These are phyloP conservation scores for Trichoderma endophyticum DNA, from an alignment of 2,329 filamentous ascomycete genomes.

Conservation along the genomic window DNA sequence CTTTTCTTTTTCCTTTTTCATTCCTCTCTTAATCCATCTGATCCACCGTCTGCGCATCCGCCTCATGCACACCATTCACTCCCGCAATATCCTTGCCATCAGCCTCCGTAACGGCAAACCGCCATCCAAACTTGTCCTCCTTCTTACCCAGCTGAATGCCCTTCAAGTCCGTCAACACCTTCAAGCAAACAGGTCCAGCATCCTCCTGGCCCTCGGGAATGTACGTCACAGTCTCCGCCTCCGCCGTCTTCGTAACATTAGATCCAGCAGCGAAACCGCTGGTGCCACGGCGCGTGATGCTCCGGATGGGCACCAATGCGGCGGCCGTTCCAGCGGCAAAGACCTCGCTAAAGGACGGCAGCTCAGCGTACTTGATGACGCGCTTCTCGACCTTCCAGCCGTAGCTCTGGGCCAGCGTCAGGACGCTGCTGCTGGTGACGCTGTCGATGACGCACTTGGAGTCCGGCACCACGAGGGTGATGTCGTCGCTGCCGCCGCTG, in stretches of 20 bases:
- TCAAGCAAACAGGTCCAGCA: slow-evolving; percentile 68
- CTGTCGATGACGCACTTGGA: slow-evolving; percentile 83
- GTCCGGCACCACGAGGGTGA: slow-evolving; percentile 82
- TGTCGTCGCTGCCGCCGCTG: slow-evolving; percentile 49
- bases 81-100: slow-evolving; percentile 36
- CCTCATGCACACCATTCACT: slow-evolving; percentile 14
- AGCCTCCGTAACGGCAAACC: slow-evolving; percentile 43
- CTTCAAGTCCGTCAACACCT: slow-evolving; percentile 73
- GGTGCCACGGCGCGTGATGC: slow-evolving; percentile 66
- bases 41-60: slow-evolving; percentile 30
- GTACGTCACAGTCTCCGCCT: slow-evolving; percentile 52
- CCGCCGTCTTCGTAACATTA: slow-evolving; percentile 34
- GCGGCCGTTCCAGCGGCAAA: slow-evolving; percentile 91
- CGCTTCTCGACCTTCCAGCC: slow-evolving; percentile 83
- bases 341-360: slow-evolving; percentile 63
- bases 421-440: slow-evolving; percentile 77
- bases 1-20: not conserved
- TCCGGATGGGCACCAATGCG: slow-evolving; percentile 85
- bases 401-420: slow-evolving; percentile 70
- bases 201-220: slow-evolving; percentile 58
- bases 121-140: slow-evolving; percentile 76
- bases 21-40: slow-evolving; percentile 28
- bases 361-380: slow-evolving; percentile 60
- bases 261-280: slow-evolving; percentile 32
- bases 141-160: slow-evolving; percentile 81